phyloP scores from a whole-genome alignment of 108 stramenopile genomes.

The Nannochloropsis salina region DNA sequence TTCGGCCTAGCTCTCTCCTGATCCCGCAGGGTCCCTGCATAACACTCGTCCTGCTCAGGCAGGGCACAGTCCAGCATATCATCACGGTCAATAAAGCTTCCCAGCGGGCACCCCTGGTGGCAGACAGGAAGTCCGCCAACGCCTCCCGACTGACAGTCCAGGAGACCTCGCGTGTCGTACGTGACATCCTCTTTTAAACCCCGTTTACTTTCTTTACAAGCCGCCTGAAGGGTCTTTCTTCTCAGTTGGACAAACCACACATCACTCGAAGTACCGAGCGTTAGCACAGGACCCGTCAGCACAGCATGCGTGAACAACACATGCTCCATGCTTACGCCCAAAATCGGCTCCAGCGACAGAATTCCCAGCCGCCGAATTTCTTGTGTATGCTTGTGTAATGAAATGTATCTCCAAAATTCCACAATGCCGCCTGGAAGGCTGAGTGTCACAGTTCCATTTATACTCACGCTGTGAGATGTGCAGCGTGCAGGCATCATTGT shows the following conservation, averaged over 20 bases:
- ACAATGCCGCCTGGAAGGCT: not conserved
- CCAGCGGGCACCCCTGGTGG: not conserved
- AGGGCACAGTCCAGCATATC: not conserved
- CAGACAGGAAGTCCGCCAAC: not conserved
- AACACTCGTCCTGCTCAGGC: not conserved
- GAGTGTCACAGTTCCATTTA: not conserved
- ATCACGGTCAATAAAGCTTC: not conserved
- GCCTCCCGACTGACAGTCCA: not conserved
- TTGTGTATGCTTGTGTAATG: not conserved
- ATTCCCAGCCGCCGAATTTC: not conserved
- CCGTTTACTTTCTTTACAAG: not conserved
- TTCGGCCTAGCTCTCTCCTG: not conserved
- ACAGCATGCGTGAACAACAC: not conserved
- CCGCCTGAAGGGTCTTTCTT: not conserved
- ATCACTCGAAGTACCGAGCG: not conserved
- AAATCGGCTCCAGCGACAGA: not conserved
- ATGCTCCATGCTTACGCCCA: not conserved
- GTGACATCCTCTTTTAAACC: not conserved
- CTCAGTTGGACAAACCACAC: slow-evolving; percentile 1
- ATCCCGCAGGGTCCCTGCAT: not conserved
- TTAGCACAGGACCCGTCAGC: not conserved
- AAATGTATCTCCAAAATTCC: not conserved
- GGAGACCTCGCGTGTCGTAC: not conserved
- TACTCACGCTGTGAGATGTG: not conserved
- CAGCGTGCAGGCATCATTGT: no score